Percentiles rank a stretch among this genome's conserved stretches.
Evolutionary conservation across 371 early-diverging fungal species (phyloP).

Genomic region (Encephalitozoon hellem): DNA sequence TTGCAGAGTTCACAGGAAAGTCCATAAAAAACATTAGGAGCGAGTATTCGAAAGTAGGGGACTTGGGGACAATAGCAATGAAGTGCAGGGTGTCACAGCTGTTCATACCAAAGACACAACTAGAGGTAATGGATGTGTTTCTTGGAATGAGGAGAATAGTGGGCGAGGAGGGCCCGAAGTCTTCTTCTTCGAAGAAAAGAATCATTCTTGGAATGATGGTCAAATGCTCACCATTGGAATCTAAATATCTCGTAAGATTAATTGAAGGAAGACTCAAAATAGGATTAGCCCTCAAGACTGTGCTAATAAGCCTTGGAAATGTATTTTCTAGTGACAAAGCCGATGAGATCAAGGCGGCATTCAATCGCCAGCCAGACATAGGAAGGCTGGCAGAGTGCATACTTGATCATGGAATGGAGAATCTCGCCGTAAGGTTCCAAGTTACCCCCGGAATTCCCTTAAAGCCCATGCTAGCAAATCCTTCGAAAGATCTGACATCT

Average conservation of each 20-base stretch:
- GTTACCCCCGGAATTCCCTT: conserved; percentile 75
- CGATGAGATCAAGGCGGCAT: conserved; percentile 58
- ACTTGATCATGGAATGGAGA: conserved; percentile 64
- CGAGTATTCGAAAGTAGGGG: conserved; percentile 54
- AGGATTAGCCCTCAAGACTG: conserved; percentile 60
- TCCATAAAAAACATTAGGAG: conserved; percentile 36
- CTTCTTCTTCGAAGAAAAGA: conserved; percentile 41
- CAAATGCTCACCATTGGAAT: conserved; percentile 45
- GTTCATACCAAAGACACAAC: conserved; percentile 34
- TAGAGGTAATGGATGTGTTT: conserved; percentile 50
- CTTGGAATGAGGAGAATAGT: conserved; percentile 37
- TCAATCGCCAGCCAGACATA: conserved; percentile 54
- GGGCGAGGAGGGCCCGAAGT: conserved; percentile 45
- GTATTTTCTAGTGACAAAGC: conserved; percentile 40
- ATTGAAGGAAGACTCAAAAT: conserved; percentile 61
- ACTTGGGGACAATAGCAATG: conserved; percentile 61
- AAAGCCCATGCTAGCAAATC: conserved; percentile 99
- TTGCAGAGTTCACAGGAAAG: conserved; percentile 43
- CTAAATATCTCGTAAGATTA: conserved; percentile 59
- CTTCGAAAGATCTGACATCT: conserved; percentile 81
- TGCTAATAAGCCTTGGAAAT: conserved; percentile 48
- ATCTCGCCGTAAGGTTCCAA: conserved; percentile 8
- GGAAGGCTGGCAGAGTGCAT: conserved; percentile 38
- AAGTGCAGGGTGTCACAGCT: conserved; percentile 33
- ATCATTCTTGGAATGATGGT: conserved; percentile 50